Evolutionary conservation across 352 stramenopile genomes (phyloP), one percentile per base, ranked within the genome.

Genomic region (Pythium dissotocum): DNA sequence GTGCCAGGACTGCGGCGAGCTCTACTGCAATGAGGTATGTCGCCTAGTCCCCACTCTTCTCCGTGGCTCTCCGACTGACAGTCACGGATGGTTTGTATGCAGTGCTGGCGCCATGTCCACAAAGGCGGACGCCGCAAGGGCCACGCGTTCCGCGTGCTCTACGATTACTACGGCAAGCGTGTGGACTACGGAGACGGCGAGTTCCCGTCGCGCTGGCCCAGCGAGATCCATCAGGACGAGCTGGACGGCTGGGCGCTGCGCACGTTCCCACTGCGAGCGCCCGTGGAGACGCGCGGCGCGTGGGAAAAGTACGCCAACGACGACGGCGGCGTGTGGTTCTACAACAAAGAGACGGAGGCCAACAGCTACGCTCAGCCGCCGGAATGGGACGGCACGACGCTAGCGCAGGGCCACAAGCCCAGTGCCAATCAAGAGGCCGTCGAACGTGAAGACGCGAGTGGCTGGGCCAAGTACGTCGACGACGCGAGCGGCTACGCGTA

Each of bases 111-210:
- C 16, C 83, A 85, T 42, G 92, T 98, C 56, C 91, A 98, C 62
- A 80, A 79, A 12, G 92, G 93, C 44, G 93, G 93, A 24, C 85
- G 85, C 55, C 77, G 94, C 33, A 77, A 80, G 33, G 21, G 61
- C 4, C 94, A 98, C 77, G 67, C 74, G 21, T 98, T 97, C 67
- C 83, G 91, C 48, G 79, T 82, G 28, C 68, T 98, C 0, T 98
- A 97, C 70, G 95, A 98, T 69, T 97, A 80, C 69, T 97, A 97
- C 66, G 91, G 82, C 13, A 88, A 81, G 52, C 84, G 95, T 33
- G 77, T 98, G 42, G 95, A 98, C 77, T 98, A 98, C 59, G 88
- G 81, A 28, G 84, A 97, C 26, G 84, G 86, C 65, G 90, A 98
- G 46, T 97, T 97, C 71, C 90, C 91, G 30, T 97, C 87, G 33